Base-by-base conservation (phyloP, 1,284 basidiomycete genomes). In the Apiotrichum mycotoxinovorans region DNA sequence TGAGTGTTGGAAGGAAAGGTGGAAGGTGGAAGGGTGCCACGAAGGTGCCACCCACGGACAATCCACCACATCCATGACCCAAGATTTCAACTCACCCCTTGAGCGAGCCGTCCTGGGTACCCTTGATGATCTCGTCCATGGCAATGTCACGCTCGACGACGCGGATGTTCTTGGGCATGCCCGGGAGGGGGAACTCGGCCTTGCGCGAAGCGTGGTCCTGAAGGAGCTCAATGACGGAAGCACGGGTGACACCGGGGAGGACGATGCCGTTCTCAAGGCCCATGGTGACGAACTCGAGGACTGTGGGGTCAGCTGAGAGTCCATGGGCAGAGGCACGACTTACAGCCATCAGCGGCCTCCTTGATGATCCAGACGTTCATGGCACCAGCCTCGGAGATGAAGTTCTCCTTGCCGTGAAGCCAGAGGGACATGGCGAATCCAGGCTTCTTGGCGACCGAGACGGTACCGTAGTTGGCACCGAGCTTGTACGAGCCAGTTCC, bases 351-450 rank as follows among this genome's bases (percentile, higher is more conserved):
- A 27, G 54, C 38, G 17, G 70, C 70, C 62, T 73, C 58, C 55
- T 74, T 73, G 66, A 74, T 69, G 56, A 74, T 68, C 47, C 61
- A 74, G 18, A 76, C 64, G 58, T 74, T 76, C 72, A 74, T 73
- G 10, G 69, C 72, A 26, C 74, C 72, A 12, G 72, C 74, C 60
- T 76, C 74, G 4, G 70, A 72, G 54, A 75, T 66, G 54, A 59
- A 73, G 57, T 74, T 67, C 57, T 74, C 66, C 40, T 70, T 51
- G 37, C 66, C 69, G 57, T 76, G 74, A 20, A 76, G 66, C 74
- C 74, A 76, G 41, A 75, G 66, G 14, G 66, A 68, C 73, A 75
- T 75, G 52, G 67, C 66, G 58, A 67, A 75, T 35, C 72, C 73
- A 17, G 66, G 66, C 62, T 71, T 68, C 63, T 74, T 74, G 34